These are phyloP conservation scores for Epichloe bromicola DNA, from an alignment of 2,329 filamentous ascomycete species.

Conservation along the genomic window DNA sequence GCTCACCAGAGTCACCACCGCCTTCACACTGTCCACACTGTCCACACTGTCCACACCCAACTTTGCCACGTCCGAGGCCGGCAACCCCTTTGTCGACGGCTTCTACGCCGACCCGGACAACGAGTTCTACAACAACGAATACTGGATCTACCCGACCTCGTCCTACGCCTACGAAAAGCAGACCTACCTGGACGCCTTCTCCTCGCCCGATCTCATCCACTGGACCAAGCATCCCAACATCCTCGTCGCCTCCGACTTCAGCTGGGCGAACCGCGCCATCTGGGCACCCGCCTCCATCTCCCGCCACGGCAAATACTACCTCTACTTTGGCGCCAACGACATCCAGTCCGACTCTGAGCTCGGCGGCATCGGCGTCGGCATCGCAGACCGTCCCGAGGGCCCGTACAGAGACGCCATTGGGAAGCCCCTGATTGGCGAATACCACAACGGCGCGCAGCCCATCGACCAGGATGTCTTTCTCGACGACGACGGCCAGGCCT, in stretches of 20 bases:
- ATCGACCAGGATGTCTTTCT: conserved; percentile 28
- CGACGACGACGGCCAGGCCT: conserved; percentile 29
- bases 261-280: conserved; percentile 31
- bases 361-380: conserved; percentile 24
- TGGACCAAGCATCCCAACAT: conserved; percentile 35
- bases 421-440: conserved; percentile 21
- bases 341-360: conserved; percentile 25
- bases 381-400: conserved; percentile 20
- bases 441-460: conserved; percentile 32
- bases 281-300: conserved; percentile 34
- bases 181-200: conserved; percentile 38
- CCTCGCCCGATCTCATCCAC: conserved; percentile 31
- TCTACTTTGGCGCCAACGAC: conserved; percentile 39
- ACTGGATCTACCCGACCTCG: conserved; percentile 36
- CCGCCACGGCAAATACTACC: conserved; percentile 32
- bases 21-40: not conserved
- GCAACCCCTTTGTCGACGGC: conserved; percentile 34
- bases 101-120: conserved; percentile 40
- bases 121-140: conserved; percentile 29
- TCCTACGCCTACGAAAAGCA: conserved; percentile 31
- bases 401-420: conserved; percentile 23
- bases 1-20: not conserved
- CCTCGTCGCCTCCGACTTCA: conserved; percentile 18
- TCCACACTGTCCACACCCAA: no score
- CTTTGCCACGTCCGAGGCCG: conserved; percentile 14